phyloP scores from a whole-genome alignment of 768 basidiomycete genomes.

The Lactarius pseudohatsudake region DNA sequence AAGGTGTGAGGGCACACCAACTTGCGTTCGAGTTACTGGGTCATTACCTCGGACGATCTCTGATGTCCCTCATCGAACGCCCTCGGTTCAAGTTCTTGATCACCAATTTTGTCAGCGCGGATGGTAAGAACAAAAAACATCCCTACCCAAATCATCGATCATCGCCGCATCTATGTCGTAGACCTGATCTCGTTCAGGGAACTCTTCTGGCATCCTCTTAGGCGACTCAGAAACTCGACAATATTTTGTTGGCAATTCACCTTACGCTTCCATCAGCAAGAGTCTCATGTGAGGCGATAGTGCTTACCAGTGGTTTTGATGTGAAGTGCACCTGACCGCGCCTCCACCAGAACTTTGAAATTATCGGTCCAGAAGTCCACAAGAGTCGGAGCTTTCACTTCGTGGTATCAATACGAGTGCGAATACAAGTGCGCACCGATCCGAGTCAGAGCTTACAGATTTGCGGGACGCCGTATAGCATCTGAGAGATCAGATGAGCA shows the following conservation, averaged over 20 bases:
- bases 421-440: background rate
- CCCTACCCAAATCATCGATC: constrained; percentile 12
- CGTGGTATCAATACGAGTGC: constrained; percentile 14
- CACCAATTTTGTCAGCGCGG: background rate
- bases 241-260: constrained; percentile 49
- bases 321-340: constrained; percentile 48
- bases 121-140: background rate
- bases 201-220: background rate
- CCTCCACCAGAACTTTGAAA: constrained; percentile 68
- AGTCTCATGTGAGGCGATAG: background rate
- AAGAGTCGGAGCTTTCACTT: constrained; percentile 67
- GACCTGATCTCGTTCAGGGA: constrained; percentile 2
- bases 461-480: constrained; percentile 65
- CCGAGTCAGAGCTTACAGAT: constrained; percentile 48
- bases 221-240: constrained; percentile 38
- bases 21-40: constrained; percentile 8
- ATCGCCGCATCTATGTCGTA: constrained; percentile 1
- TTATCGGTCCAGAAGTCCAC: constrained; percentile 73
- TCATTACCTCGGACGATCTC: constrained; percentile 60
- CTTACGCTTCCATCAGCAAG: constrained; percentile 32
- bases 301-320: constrained; percentile 41
- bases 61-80: constrained; percentile 33
- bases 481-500: constrained; percentile 53
- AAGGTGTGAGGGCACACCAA: background rate
- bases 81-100: background rate